These are phyloP conservation scores for Fomitiporia mediterranea DNA, from an alignment of 1,284 basidiomycete species.

Conservation along the genomic window DNA sequence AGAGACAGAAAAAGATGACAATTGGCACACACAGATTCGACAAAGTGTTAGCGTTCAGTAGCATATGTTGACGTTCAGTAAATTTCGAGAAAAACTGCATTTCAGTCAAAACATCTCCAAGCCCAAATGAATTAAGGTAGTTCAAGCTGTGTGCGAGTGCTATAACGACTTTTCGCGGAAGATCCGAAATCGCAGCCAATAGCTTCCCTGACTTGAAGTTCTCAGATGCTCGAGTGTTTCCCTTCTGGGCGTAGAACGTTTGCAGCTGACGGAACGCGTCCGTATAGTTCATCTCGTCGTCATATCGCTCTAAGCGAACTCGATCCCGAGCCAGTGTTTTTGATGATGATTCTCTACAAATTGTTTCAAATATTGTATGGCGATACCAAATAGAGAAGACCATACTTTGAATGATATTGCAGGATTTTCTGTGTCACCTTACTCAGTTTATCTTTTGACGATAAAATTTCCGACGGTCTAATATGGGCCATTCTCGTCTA, in stretches of 20 bases:
- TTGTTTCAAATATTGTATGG: neutral
- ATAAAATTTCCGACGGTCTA: constrained; percentile 78
- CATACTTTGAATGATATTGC: constrained; percentile 58
- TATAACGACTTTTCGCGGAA: constrained; percentile 70
- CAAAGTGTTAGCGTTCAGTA: constrained; percentile 85
- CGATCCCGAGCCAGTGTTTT: constrained; percentile 41
- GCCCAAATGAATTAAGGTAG: constrained; percentile 72
- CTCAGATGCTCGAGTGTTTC: constrained; percentile 39
- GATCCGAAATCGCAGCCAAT: constrained; percentile 62
- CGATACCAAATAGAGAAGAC: constrained; percentile 21
- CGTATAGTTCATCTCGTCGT: constrained; percentile 54
- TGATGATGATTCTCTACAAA: constrained; percentile 20
- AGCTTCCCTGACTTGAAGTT: constrained; percentile 50
- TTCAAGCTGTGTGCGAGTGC: constrained; percentile 76
- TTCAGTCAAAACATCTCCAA: constrained; percentile 73
- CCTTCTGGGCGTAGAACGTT: constrained; percentile 63
- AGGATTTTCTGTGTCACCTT: constrained; percentile 77
- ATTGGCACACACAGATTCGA: constrained; percentile 62
- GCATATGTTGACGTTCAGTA: constrained; percentile 77
- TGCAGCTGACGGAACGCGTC: constrained; percentile 73
- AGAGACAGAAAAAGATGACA: constrained; percentile 6
- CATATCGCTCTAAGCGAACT: constrained; percentile 61
- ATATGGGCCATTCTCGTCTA: constrained; percentile 82
- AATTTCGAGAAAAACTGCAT: constrained; percentile 79
- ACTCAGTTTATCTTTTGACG: constrained; percentile 61